Evolutionary conservation across 164 flowering plant species (phyloP).

Genomic region (Stephania cephalantha): DNA sequence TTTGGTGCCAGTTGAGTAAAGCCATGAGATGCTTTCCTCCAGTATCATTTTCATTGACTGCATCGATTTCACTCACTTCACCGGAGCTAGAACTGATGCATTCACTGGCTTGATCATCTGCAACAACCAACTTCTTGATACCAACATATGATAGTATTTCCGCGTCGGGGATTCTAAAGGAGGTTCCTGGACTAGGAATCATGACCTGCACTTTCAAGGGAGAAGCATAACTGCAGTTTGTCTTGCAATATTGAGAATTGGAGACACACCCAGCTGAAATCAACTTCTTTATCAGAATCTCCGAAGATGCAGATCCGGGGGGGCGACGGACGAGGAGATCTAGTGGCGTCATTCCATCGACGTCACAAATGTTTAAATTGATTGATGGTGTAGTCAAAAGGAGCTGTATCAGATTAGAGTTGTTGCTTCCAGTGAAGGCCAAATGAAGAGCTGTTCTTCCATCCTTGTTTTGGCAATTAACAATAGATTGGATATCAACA

Average conservation of each 20-base stretch:
- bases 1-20: conserved; percentile 54
- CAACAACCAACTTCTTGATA: conserved; percentile 32
- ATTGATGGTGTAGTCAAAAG: conserved; percentile 56
- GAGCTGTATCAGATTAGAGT: conserved; percentile 60
- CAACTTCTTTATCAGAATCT: conserved; percentile 58
- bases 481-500: conserved; percentile 38
- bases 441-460: conserved; percentile 87
- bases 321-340: conserved; percentile 67
- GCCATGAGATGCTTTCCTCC: conserved; percentile 52
- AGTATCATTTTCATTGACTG: conserved; percentile 14
- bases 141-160: conserved; percentile 62
- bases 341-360: conserved; percentile 63
- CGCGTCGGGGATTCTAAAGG: conserved; percentile 69
- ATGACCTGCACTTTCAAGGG: conserved; percentile 53
- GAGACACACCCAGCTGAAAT: conserved; percentile 80
- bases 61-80: conserved; percentile 29
- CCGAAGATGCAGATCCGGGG: conserved; percentile 63
- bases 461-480: conserved; percentile 58
- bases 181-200: conserved; percentile 79
- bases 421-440: conserved; percentile 65
- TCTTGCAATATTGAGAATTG: conserved; percentile 26
- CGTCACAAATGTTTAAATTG: conserved; percentile 54
- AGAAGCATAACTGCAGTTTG: conserved; percentile 42
- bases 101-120: conserved; percentile 26
- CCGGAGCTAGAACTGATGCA: conserved; percentile 42